These are phyloP conservation scores for Jacaranda copaia DNA, from an alignment of 257 asterid species.

Conservation along the genomic window DNA sequence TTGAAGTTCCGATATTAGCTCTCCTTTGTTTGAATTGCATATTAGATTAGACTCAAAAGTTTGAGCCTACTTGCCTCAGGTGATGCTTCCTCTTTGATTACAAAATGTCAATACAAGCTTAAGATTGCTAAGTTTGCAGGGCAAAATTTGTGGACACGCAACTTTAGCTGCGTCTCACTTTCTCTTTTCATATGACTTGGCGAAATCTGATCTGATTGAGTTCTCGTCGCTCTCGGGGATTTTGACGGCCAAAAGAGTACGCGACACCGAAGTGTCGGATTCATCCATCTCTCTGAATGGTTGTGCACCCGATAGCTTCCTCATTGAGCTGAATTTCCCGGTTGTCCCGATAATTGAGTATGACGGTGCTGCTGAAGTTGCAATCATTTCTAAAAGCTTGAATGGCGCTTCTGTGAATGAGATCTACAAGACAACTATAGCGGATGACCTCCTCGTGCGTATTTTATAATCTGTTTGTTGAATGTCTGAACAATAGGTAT, in stretches of 20 bases:
- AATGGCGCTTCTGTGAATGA: constrained; percentile 66
- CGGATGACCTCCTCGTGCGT: constrained; percentile 73
- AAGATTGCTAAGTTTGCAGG: constrained; percentile 47
- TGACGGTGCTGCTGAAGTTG: constrained; percentile 43
- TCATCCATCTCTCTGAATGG: constrained; percentile 39
- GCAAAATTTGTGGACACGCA: constrained; percentile 88
- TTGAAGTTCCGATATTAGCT: no score
- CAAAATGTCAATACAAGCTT: no score
- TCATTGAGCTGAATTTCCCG: constrained; percentile 84
- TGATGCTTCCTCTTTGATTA: no score
- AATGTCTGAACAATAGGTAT: not conserved
- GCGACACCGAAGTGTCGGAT: constrained; percentile 27
- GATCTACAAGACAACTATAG: constrained; percentile 57
- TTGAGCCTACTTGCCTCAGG: no score
- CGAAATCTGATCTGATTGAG: constrained; percentile 65
- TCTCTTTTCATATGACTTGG: constrained; percentile 61
- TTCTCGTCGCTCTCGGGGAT: constrained; percentile 76
- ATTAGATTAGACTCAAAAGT: no score
- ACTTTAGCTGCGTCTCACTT: constrained; percentile 84
- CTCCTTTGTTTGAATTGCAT: no score
- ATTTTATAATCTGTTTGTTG: constrained; percentile 25
- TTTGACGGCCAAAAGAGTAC: constrained; percentile 67
- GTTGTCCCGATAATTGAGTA: constrained; percentile 53
- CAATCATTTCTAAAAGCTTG: constrained; percentile 63
- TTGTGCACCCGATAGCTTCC: constrained; percentile 45